Base-by-base conservation (phyloP, 2,329 filamentous ascomycete species). In the Trichoderma sp. region DNA sequence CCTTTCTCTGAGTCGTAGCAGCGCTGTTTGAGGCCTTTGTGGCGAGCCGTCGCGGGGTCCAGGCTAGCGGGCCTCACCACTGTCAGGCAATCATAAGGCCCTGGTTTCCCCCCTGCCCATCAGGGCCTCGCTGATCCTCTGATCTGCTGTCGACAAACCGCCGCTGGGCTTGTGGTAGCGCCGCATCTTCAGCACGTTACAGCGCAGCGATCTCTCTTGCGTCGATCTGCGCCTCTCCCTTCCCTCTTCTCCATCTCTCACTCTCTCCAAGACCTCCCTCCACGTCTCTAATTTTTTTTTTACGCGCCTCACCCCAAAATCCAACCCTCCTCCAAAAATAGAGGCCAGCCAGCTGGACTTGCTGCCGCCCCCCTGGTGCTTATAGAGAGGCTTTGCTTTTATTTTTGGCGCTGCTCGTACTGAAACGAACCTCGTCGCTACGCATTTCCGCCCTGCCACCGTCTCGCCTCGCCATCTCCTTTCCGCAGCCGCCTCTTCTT, bases 401-500 rank as follows among this genome's bases (percentile, higher is more conserved):
- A 54, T 64, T 64, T 64, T 64, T 54, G 60, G 60, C 63, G 61
- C 63, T 66, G 34, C 60, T 64, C 39, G 60, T 51, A 32, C 63
- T 66, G 54, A 66, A 66, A 60, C 65, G 54, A 66, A 66, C 39
- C 65, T 43, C 56, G 55, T 58, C 65, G 65, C 58, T 61, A 55
- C 46, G 37, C 37, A 56, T 54, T 34, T 54, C 37, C 43, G 18
- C 56, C 56, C 59, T 61, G 59, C 39, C 66, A 61, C 58, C 32
- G 26, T 52, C 37, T 34, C 63, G 30, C 43, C 66, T 55, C 66
- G 46, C 49, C 66, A 61, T 60, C 46, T 68, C 66, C 56, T 68
- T 68, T 68, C 56, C 56, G 24, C 58, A 30, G 21, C 30, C 55
- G 56, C 56, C 32, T 49, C 34, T 54, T 26, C 51, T 58, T 56